phyloP scores from a whole-genome alignment of 805 yeast genomes.

The Blastobotrys peoriensis region DNA sequence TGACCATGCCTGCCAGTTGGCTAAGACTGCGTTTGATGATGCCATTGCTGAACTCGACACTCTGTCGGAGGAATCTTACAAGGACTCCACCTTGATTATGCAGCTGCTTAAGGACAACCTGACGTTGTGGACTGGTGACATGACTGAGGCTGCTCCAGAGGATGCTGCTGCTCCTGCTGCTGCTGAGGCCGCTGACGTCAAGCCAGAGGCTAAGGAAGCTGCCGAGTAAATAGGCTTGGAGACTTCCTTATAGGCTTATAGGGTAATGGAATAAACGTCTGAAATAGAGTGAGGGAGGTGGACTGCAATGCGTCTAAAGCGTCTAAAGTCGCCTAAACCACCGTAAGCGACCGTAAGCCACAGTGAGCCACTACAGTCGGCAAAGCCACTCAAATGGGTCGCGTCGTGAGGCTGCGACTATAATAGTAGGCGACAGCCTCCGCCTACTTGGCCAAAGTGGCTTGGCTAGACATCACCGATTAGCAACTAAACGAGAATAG shows the following conservation, averaged over 20 bases:
- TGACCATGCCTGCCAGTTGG: constrained; percentile 97
- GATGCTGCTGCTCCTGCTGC: constrained; percentile 18
- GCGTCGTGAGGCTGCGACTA: too few species aligned
- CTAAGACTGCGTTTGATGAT: constrained; percentile 98
- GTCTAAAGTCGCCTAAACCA: not conserved
- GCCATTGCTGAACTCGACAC: constrained; percentile 99
- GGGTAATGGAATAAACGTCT: not conserved
- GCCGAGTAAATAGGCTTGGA: constrained; percentile 4
- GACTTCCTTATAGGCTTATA: not conserved
- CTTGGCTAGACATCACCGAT: not conserved
- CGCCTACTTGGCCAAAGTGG: not conserved
- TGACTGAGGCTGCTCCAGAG: constrained; percentile 24
- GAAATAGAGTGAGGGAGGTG: not conserved
- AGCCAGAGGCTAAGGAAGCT: constrained; percentile 9
- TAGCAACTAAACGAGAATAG: not conserved
- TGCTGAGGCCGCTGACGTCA: constrained; percentile 15
- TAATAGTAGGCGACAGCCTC: too few species aligned
- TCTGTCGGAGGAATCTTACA: constrained; percentile 95
- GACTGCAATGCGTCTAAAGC: constrained; percentile 9
- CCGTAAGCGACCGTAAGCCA: not conserved
- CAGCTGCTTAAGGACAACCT: constrained; percentile 97
- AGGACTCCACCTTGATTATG: constrained; percentile 97
- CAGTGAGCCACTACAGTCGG: too few species aligned
- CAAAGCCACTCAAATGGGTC: too few species aligned
- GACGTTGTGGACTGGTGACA: constrained; percentile 70